Conservation (phyloP, 495 filamentous ascomycete genomes). For the Hypomontagnella submonticulosa region DNA sequence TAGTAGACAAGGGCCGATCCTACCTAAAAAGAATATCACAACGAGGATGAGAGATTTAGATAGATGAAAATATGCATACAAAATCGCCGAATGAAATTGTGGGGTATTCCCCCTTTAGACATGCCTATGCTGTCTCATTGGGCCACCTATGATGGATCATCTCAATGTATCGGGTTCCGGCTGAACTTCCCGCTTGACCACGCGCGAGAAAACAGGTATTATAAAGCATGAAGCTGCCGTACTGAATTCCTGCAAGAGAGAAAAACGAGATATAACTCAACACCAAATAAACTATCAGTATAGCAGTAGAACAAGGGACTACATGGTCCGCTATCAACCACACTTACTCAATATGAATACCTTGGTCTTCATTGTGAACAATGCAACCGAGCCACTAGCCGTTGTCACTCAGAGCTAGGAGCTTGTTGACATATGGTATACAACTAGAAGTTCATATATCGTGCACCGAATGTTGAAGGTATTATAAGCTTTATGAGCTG, state of each 20-base stretch:
- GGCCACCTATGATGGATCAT: slow-evolving; percentile 12
- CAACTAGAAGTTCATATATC: too few relatives aligned
- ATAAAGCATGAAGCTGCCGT: slow-evolving; percentile 8
- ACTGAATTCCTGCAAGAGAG: neutral
- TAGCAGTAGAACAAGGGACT: neutral
- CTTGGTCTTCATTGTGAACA: neutral
- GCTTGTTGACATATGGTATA: too few relatives aligned
- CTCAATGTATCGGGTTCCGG: slow-evolving; percentile 35
- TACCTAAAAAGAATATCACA: slow-evolving; percentile 23
- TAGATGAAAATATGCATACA: slow-evolving; percentile 18
- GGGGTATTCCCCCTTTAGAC: slow-evolving; percentile 28
- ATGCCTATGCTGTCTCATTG: slow-evolving; percentile 22
- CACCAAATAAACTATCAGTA: neutral
- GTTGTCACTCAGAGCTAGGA: too few relatives aligned
- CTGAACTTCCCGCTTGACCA: slow-evolving; percentile 27
- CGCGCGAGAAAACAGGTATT: neutral
- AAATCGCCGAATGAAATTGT: slow-evolving; percentile 35
- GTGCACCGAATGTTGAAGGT: too few relatives aligned
- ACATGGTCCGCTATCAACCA: neutral
- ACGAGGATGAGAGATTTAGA: slow-evolving; percentile 24
- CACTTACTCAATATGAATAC: neutral
- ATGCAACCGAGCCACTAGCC: too few relatives aligned
- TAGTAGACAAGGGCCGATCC: slow-evolving; percentile 28
- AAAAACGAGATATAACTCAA: too few relatives aligned
- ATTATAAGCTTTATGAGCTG: too few relatives aligned